Percentiles rank a stretch among this genome's conserved stretches.
These are phyloP conservation scores for Podochytrium sp. DNA, from an alignment of 192 early-diverging fungal genomes.

Conservation along the genomic window DNA sequence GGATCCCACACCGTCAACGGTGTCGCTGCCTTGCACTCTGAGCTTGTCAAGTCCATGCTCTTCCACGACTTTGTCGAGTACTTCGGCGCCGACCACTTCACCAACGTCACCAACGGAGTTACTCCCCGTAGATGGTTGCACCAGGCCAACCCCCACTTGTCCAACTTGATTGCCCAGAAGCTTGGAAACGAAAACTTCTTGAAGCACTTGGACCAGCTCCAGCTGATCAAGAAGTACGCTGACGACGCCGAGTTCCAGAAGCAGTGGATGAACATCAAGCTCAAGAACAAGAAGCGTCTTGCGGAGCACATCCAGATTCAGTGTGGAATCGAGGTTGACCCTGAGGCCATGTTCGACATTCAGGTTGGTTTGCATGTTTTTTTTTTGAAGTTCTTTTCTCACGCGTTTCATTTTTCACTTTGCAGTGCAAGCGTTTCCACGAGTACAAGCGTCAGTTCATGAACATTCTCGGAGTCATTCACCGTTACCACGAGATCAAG, in stretches of 20 bases:
- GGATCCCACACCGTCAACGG: constrained; percentile 96
- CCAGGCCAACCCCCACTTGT: constrained; percentile 91
- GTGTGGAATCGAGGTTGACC: constrained; percentile 73
- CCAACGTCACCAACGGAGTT: constrained; percentile 98
- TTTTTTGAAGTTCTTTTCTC: constrained; percentile 2
- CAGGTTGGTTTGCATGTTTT: constrained; percentile 55
- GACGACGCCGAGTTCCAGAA: constrained; percentile 75
- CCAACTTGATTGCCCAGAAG: constrained; percentile 77
- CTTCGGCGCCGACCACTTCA: constrained; percentile 86
- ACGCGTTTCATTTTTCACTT: not conserved
- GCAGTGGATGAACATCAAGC: constrained; percentile 90
- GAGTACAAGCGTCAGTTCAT: constrained; percentile 99
- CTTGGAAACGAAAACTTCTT: constrained; percentile 79
- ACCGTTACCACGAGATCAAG: constrained; percentile 89
- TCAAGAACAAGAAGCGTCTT: constrained; percentile 85
- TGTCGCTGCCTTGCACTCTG: constrained; percentile 73
- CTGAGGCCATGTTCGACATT: constrained; percentile 93
- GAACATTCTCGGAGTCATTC: constrained; percentile 95
- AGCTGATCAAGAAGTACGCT: constrained; percentile 64
- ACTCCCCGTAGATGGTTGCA: constrained; percentile 96
- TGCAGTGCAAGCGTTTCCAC: constrained; percentile 93
- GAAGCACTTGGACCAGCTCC: constrained; percentile 61
- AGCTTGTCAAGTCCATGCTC: constrained; percentile 59
- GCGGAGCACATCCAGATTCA: constrained; percentile 79
- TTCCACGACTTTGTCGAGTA: constrained; percentile 91